Percentiles rank a stretch among this genome's conserved stretches.
Conservation (phyloP, 805 yeast genomes). For the Sugiyamaella mastotermitis region DNA sequence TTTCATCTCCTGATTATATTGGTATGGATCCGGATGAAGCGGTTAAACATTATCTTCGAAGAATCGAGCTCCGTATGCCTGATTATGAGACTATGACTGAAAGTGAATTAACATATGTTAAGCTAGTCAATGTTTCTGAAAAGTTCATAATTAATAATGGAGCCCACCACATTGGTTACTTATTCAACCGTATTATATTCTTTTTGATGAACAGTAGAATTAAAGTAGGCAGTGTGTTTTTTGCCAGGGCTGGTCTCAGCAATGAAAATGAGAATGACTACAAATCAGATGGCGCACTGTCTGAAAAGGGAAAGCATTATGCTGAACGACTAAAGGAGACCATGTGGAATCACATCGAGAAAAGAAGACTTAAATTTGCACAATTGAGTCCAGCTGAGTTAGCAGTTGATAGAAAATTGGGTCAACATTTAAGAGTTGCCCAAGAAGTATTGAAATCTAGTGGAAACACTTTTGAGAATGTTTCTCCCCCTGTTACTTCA, state of each 20-base stretch:
- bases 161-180: constrained; percentile 62
- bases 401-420: constrained; percentile 5
- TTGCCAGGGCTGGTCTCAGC: constrained; percentile 50
- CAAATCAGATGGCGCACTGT: constrained; percentile 64
- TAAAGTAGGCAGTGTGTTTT: constrained; percentile 83
- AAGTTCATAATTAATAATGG: constrained; percentile 72
- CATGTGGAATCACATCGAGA: constrained; percentile 35
- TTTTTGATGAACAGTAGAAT: constrained; percentile 87
- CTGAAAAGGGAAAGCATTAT: constrained; percentile 64
- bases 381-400: constrained; percentile 1
- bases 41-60: constrained; percentile 63
- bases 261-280: constrained; percentile 38
- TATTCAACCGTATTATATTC: constrained; percentile 84
- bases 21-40: constrained; percentile 75
- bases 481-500: constrained; percentile 25
- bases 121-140: constrained; percentile 87
- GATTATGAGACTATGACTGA: constrained; percentile 66
- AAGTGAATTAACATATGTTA: constrained; percentile 62
- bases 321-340: constrained; percentile 60
- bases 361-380: constrained; percentile 11
- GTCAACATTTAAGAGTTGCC: constrained; percentile 2
- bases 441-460: not conserved
- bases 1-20: constrained; percentile 74
- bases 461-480: constrained; percentile 1
- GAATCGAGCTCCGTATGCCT: constrained; percentile 63